A percentile compares a stretch with the other conserved stretches of the same genome.
Evolutionary conservation across 176 grass and related monocot species (phyloP).

Genomic region (Eleusine indica): DNA sequence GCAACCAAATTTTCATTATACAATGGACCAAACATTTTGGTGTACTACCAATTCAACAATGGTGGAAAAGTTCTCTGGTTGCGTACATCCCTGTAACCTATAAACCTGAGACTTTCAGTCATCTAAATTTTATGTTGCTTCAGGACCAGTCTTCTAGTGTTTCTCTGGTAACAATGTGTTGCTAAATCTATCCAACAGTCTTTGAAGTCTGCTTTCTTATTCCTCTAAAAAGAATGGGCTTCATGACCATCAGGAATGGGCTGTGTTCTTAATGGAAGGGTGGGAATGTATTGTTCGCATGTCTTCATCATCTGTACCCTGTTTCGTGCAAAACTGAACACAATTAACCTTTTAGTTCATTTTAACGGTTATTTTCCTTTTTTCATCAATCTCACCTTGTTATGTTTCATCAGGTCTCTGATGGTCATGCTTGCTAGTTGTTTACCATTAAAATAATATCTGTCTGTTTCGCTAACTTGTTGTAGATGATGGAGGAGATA

Average conservation of each 20-base stretch:
- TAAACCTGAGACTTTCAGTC: not conserved
- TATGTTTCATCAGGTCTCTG: conserved; percentile 24
- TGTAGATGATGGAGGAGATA: conserved; percentile 93
- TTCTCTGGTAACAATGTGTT: conserved; percentile 1
- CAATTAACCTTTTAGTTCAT: not conserved
- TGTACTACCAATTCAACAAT: conserved; percentile 5
- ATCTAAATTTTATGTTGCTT: conserved; percentile 5
- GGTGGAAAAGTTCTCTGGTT: conserved; percentile 5
- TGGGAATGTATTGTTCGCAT: conserved; percentile 18
- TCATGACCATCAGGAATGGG: not conserved
- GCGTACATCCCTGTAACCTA: not conserved
- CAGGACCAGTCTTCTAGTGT: conserved; percentile 9
- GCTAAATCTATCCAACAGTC: conserved; percentile 7
- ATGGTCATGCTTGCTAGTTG: conserved; percentile 1
- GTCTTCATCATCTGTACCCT: not conserved
- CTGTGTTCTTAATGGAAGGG: not conserved
- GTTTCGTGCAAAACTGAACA: conserved; percentile 12
- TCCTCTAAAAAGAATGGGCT: not conserved
- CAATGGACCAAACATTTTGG: not conserved
- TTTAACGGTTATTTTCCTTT: not conserved
- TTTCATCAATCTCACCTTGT: not conserved
- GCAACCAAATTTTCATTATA: not conserved
- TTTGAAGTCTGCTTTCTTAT: not conserved
- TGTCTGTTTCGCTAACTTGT: conserved; percentile 25
- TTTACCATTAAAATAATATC: conserved; percentile 6